Base-by-base conservation (phyloP, 2,329 filamentous ascomycete genomes). In the Lachnum nothofagi region DNA sequence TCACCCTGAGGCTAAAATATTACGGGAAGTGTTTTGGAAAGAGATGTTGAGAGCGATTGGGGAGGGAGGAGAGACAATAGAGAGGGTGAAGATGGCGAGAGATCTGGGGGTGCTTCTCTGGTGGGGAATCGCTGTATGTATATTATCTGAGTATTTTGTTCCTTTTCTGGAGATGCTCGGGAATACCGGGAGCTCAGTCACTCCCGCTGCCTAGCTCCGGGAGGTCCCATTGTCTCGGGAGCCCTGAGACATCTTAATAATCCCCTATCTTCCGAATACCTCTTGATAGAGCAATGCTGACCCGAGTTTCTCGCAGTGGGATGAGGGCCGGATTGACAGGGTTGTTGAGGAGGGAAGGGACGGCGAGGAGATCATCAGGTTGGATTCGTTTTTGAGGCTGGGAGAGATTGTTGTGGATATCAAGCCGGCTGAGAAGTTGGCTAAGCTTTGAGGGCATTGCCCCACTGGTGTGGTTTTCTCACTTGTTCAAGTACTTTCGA, bases 101-200 rank as follows among this genome's bases (percentile, higher is more conserved):
- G 61, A 70, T 61, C 56, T 83, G 16, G 80, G 82, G 0, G 70
- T 84, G 5, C 52, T 85, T 16, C 68, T 85, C 2, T 85, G 82
- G 81, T 72, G 78, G 61, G 81, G 80, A 1, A 80, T 79, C 59
- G 79, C 80, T n/a, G n/a, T n/a, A n/a, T n/a, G n/a, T n/a, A n/a
- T n/a, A n/a, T n/a, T n/a, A n/a, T n/a, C n/a, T n/a, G n/a, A n/a
- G n/a, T n/a, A n/a, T n/a, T n/a, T n/a, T n/a, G n/a, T n/a, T n/a
- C n/a, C n/a, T n/a, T n/a, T n/a, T n/a, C n/a, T n/a, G n/a, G n/a
- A n/a, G n/a, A n/a, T n/a, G n/a, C n/a, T n/a, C n/a, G n/a, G n/a
- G n/a, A n/a, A n/a, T n/a, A n/a, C n/a, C n/a, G n/a, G n/a, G n/a
- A n/a, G n/a, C n/a, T n/a, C n/a, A n/a, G n/a, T n/a, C n/a, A n/a